Conservation (phyloP, 108 stramenopile genomes). For the Nitzschia sp. region DNA sequence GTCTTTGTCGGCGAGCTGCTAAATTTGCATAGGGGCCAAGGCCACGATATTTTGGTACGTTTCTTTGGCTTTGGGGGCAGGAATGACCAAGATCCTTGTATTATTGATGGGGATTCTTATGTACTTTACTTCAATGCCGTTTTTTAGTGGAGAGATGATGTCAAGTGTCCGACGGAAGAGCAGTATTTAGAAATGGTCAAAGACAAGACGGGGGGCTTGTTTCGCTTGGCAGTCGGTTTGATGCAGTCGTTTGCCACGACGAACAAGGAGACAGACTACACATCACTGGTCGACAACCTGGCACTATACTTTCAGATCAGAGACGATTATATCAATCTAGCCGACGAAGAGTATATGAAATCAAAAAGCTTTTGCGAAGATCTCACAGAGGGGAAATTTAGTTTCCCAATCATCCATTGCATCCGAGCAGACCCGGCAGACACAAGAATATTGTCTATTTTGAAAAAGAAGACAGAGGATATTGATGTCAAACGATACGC, state of each 20-base stretch:
- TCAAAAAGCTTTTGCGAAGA: slow-evolving; percentile 97
- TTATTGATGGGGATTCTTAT: neutral
- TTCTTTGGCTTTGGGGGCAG: neutral
- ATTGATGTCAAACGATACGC: slow-evolving; percentile 91
- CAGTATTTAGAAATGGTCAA: slow-evolving; percentile 83
- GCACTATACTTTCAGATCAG: slow-evolving; percentile 96
- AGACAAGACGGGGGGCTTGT: slow-evolving; percentile 96
- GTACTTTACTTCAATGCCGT: neutral
- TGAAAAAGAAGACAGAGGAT: slow-evolving; percentile 92
- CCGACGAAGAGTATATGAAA: slow-evolving; percentile 91
- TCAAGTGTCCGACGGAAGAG: slow-evolving; percentile 77
- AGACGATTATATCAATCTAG: slow-evolving; percentile 94
- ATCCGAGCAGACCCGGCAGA: slow-evolving; percentile 33
- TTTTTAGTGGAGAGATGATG: slow-evolving; percentile 70
- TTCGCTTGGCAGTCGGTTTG: slow-evolving; percentile 93
- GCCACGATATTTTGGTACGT: slow-evolving; percentile 79
- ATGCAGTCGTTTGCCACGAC: slow-evolving; percentile 88
- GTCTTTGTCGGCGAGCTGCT: slow-evolving; percentile 89
- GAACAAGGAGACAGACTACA: slow-evolving; percentile 52
- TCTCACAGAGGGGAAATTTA: slow-evolving; percentile 96
- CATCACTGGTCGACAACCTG: slow-evolving; percentile 83
- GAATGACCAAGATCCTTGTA: neutral
- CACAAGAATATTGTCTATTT: slow-evolving; percentile 79
- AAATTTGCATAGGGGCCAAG: slow-evolving; percentile 94
- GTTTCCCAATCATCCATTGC: slow-evolving; percentile 90